A percentile compares a stretch with the other conserved stretches of the same genome.
phyloP scores from a whole-genome alignment of 2,329 filamentous ascomycete species.

The Sclerotinia spermophila region DNA sequence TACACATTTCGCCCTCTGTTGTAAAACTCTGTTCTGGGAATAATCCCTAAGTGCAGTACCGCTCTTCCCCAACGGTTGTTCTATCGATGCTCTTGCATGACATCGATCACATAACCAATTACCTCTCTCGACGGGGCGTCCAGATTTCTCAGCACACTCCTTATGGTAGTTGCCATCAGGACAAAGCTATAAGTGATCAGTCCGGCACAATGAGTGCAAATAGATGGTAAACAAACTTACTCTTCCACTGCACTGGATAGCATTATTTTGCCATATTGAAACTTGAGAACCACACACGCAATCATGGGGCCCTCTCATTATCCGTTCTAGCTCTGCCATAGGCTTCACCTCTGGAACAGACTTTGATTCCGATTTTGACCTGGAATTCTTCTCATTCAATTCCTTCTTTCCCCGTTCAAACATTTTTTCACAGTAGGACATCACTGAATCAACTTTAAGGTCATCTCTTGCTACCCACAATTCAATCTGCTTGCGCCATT shows the following conservation, averaged over 20 bases:
- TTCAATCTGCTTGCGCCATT: conserved; percentile 29
- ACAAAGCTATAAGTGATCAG: conserved; percentile 3
- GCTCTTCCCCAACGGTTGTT: not conserved
- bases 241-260: conserved; percentile 19
- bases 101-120: conserved; percentile 8
- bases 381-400: not conserved
- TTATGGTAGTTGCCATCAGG: not conserved
- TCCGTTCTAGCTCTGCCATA: not conserved
- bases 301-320: conserved; percentile 2
- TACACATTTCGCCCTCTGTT: not conserved
- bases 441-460: not conserved
- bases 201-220: not conserved
- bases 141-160: not conserved
- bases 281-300: conserved; percentile 28
- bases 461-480: conserved; percentile 24
- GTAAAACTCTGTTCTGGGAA: not conserved
- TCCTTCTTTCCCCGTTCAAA: conserved; percentile 7
- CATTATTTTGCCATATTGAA: not conserved
- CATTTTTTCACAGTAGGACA: conserved; percentile 21
- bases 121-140: not conserved
- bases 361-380: not conserved
- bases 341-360: conserved; percentile 11
- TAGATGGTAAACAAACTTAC: not conserved
- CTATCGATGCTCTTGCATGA: not conserved
- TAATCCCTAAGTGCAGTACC: not conserved